phyloP scores from a whole-genome alignment of 2,329 filamentous ascomycete genomes.

The Neofusicoccum sp. region DNA sequence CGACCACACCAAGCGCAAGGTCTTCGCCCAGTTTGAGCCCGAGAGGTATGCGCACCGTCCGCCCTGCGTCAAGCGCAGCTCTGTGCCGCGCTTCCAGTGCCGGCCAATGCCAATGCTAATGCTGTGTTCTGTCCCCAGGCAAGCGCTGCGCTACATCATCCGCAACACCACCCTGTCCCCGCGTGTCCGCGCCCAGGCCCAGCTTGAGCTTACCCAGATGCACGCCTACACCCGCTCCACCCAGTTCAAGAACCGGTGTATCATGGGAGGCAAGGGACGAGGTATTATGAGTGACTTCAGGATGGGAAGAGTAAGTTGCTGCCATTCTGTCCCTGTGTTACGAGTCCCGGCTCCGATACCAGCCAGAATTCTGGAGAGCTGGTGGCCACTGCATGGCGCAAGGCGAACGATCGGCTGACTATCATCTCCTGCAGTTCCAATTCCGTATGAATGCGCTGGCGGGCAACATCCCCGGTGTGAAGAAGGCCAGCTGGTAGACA shows the following conservation, averaged over 20 bases:
- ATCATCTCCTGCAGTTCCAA: constrained; percentile 67
- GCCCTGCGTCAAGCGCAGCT: not conserved
- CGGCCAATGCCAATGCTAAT: constrained; percentile 75
- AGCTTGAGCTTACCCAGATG: constrained; percentile 93
- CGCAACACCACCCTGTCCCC: constrained; percentile 86
- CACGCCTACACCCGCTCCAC: constrained; percentile 92
- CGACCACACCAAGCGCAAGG: constrained; percentile 95
- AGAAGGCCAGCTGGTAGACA: constrained; percentile 90
- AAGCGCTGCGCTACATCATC: constrained; percentile 81
- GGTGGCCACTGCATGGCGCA: not conserved
- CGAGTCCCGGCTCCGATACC: not conserved
- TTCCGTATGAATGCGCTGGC: constrained; percentile 88
- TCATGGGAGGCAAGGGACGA: constrained; percentile 84
- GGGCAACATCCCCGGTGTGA: constrained; percentile 86
- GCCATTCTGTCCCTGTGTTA: not conserved
- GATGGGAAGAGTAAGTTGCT: constrained; percentile 77
- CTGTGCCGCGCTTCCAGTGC: constrained; percentile 42
- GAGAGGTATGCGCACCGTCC: constrained; percentile 66
- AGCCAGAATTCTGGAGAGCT: not conserved
- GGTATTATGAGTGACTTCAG: constrained; percentile 94
- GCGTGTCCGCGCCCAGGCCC: constrained; percentile 84
- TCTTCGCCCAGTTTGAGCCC: constrained; percentile 82
- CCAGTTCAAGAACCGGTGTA: constrained; percentile 92
- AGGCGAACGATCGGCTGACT: not conserved
- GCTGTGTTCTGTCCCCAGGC: constrained; percentile 55